Conservation (phyloP, 306 rosid genomes). For the Glycine latifolia region DNA sequence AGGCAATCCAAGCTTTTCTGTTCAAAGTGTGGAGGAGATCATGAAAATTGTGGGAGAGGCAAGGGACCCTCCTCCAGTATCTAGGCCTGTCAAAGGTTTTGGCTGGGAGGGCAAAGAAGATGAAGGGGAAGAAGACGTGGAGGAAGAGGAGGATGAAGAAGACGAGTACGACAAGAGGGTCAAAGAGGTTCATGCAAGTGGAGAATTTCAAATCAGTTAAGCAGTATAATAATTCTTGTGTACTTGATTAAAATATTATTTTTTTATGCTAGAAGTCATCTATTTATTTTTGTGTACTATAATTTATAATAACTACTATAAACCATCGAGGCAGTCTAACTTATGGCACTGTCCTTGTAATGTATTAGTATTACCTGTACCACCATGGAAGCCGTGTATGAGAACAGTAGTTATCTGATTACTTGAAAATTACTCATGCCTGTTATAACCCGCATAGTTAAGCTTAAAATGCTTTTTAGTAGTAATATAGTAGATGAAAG, state of each 20-base stretch:
- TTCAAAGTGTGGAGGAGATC: constrained; percentile 77
- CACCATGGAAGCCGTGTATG: constrained; percentile 47
- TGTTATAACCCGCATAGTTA: constrained; percentile 17
- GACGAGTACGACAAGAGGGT: constrained; percentile 88
- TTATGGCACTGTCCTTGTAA: constrained; percentile 45
- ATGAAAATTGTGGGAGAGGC: constrained; percentile 90
- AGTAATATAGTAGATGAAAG: background rate
- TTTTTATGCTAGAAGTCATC: constrained; percentile 42
- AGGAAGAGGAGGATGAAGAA: constrained; percentile 67
- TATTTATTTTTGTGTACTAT: constrained; percentile 62
- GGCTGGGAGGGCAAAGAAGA: constrained; percentile 79
- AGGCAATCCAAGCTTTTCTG: constrained; percentile 71
- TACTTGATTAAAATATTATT: constrained; percentile 38
- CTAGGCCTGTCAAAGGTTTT: constrained; percentile 64
- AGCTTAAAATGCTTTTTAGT: background rate
- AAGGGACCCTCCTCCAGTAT: constrained; percentile 71
- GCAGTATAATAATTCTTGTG: constrained; percentile 47
- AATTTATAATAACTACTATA: constrained; percentile 46
- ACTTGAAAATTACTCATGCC: background rate
- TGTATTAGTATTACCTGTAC: constrained; percentile 34
- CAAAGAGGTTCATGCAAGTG: constrained; percentile 83
- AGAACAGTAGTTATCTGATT: constrained; percentile 38
- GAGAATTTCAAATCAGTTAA: constrained; percentile 72
- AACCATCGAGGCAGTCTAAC: constrained; percentile 41
- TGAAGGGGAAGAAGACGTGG: constrained; percentile 52